phyloP scores from a whole-genome alignment of 176 grass and related monocot species.

The Echinochloa phyllopogon region DNA sequence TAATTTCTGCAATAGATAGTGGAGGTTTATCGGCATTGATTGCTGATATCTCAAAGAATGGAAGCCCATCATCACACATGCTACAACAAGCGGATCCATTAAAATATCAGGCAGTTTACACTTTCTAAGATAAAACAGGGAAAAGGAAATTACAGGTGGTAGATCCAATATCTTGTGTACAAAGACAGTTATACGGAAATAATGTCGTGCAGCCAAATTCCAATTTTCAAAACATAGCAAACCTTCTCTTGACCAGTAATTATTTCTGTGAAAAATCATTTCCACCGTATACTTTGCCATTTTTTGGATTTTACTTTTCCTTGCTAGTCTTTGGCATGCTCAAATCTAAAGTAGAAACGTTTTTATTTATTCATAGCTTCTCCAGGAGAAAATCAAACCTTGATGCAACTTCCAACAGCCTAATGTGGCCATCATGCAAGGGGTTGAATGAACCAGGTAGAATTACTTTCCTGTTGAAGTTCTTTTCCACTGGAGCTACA shows the following conservation, averaged over 20 bases:
- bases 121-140: constrained; percentile 8
- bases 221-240: neutral
- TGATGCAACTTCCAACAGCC: constrained; percentile 76
- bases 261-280: neutral
- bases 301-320: constrained; percentile 28
- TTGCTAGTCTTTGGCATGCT: constrained; percentile 21
- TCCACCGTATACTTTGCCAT: constrained; percentile 3
- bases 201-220: neutral
- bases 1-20: constrained; percentile 82
- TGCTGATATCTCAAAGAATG: constrained; percentile 97
- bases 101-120: constrained; percentile 10
- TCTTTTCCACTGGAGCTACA: constrained; percentile 51
- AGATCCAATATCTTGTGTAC: neutral
- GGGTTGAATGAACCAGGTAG: constrained; percentile 98
- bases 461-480: constrained; percentile 75
- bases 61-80: constrained; percentile 77
- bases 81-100: constrained; percentile 44
- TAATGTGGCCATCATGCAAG: constrained; percentile 96
- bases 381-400: constrained; percentile 54
- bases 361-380: neutral
- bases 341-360: neutral
- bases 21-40: constrained; percentile 92
- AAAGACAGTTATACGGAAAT: constrained; percentile 12
- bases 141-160: neutral
- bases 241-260: neutral